Base-by-base conservation (phyloP, 352 stramenopile genomes). In the Hyaloperonospora brassicae region DNA sequence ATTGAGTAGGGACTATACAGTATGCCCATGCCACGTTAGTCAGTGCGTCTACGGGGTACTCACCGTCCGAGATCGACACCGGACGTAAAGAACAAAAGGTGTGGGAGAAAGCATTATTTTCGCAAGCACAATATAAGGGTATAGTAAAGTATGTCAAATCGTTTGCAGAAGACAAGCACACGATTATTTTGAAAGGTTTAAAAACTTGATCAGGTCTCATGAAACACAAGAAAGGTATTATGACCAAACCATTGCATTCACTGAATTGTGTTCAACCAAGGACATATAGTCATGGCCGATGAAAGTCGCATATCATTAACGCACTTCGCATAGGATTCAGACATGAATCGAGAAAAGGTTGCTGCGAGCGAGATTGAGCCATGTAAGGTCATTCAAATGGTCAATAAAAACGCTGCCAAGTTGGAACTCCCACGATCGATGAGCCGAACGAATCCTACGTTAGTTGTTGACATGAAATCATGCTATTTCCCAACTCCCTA, bases 11-110 rank as follows among this genome's bases (percentile, higher is more conserved):
- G 22, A 44, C 36, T 6, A 61, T 52, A 9, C 25, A 58, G 45
- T 63, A 63, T 45, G 57, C 44, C 10, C 57, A 63, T 14, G 34
- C 43, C 21, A 59, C 57, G 11, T 36, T 59, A 11, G 31, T 54
- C 13, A 63, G 49, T 40, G 50, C 56, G 1, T 63, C 44, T 2
- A 59, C 56, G 0, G 39, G 43, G 9, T 5, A 55, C 24, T 55
- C 50, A 7, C 57, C 50, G 14, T 55, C 55, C 24, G 44, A 50
- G 22, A 17, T 50, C 10, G 25, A 50, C 22, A 50, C 25, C 10
- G 41, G n/a, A 14, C 17, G 17, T 14, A 13, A 46, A 13, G 17
- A 13, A 46, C 22, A 13, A 11, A 46, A 30, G 14, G 39, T 6
- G 14, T 44, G 8, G 39, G 5, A 44, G 10, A 2, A 21, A 17